Percentiles rank a stretch among this genome's conserved stretches.
phyloP scores from a whole-genome alignment of 176 grass and related monocot species.

The Oryza glaberrima region DNA sequence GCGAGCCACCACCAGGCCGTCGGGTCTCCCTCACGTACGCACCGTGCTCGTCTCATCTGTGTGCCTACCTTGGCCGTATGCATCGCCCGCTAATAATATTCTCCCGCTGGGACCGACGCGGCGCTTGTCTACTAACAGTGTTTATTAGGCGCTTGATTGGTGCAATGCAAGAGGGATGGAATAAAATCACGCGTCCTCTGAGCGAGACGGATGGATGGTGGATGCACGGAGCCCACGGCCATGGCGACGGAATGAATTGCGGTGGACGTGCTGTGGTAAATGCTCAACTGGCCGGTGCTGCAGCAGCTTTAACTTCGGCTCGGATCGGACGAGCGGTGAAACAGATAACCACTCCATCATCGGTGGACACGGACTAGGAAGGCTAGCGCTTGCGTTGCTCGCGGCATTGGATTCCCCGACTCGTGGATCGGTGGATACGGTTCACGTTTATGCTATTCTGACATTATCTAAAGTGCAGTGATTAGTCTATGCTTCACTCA shows the following conservation, averaged over 20 bases:
- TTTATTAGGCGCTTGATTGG: background rate
- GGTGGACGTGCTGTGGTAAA: background rate
- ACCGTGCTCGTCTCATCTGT: background rate
- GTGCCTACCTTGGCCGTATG: background rate
- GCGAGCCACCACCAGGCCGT: too few relatives aligned
- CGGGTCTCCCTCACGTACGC: background rate
- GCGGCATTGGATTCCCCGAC: constrained; percentile 5
- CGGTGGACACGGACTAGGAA: background rate
- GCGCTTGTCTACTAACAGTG: background rate
- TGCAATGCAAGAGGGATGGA: background rate
- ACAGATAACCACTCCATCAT: background rate
- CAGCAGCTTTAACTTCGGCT: background rate
- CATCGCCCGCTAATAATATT: background rate
- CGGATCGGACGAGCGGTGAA: background rate
- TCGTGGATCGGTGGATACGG: background rate
- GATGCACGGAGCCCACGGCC: background rate
- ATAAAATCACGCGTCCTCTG: background rate
- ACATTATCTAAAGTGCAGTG: background rate
- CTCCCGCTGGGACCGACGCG: background rate
- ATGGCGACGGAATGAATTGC: background rate
- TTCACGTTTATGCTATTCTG: background rate
- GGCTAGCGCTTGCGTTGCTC: background rate
- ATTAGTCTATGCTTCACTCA: background rate
- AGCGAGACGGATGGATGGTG: background rate
- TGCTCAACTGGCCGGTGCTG: background rate